phyloP scores from a whole-genome alignment of 345 rosid genomes.

The Noccaea bulbosa region DNA sequence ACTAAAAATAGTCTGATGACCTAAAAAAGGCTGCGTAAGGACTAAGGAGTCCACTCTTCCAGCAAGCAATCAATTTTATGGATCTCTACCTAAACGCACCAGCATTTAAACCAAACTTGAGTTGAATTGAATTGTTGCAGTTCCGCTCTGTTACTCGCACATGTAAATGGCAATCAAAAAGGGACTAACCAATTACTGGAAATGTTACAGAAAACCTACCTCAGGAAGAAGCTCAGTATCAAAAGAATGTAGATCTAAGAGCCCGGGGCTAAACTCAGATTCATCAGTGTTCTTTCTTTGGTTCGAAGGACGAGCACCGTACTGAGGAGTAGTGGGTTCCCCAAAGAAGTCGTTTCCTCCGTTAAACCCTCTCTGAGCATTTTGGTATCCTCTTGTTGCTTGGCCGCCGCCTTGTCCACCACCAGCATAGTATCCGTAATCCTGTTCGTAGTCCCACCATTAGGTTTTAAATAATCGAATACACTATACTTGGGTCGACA shows the following conservation, averaged over 20 bases:
- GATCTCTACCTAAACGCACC: conserved; percentile 14
- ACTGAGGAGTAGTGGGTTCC: conserved; percentile 82
- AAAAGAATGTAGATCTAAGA: conserved; percentile 93
- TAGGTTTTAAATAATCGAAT: background rate
- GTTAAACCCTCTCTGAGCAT: conserved; percentile 66
- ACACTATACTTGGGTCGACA: conserved; percentile 4
- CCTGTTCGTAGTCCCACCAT: conserved; percentile 51
- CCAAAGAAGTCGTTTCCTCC: conserved; percentile 69
- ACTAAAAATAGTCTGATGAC: conserved; percentile 37
- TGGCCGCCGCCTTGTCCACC: conserved; percentile 63
- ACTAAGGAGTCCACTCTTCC: conserved; percentile 35
- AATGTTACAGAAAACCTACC: conserved; percentile 49
- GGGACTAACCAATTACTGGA: background rate
- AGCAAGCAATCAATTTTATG: conserved; percentile 21
- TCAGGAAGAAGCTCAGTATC: conserved; percentile 96
- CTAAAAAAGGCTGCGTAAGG: conserved; percentile 10
- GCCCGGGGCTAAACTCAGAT: conserved; percentile 94
- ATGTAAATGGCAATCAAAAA: conserved; percentile 9
- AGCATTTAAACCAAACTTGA: conserved; percentile 22
- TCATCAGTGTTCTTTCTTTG: conserved; percentile 77
- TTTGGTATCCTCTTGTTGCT: conserved; percentile 63
- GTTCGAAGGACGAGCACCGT: conserved; percentile 58
- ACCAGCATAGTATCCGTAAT: conserved; percentile 70
- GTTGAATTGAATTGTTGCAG: no score
- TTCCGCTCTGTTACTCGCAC: background rate